phyloP scores from a whole-genome alignment of 116 monocot species.

The Papilionanthe hybrid region DNA sequence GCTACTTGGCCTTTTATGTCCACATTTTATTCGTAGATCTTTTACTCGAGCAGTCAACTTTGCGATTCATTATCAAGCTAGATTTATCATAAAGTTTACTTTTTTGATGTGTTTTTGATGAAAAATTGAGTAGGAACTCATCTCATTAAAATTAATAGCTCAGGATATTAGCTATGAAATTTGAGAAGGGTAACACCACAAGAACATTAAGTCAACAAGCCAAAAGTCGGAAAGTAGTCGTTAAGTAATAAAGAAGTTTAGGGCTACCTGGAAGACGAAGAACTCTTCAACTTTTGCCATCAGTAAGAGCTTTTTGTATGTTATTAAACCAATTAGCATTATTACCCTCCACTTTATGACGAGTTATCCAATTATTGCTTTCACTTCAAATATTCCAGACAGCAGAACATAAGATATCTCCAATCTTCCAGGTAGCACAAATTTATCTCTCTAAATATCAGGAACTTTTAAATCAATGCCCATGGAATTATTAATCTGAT shows the following conservation, averaged over 20 bases:
- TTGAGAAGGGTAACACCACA: too few species aligned
- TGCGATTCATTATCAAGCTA: background rate
- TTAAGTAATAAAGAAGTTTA: too few species aligned
- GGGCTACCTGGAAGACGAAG: too few species aligned
- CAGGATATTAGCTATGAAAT: too few species aligned
- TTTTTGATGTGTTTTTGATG: background rate
- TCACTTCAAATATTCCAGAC: background rate
- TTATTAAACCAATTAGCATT: too few species aligned
- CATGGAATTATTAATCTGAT: background rate
- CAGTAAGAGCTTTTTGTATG: too few species aligned
- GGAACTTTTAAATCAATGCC: background rate
- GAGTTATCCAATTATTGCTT: too few species aligned
- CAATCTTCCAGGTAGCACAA: background rate
- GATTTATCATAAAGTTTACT: background rate
- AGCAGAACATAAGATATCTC: background rate
- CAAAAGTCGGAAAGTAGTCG: too few species aligned
- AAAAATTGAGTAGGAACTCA: background rate
- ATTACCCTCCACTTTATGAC: too few species aligned
- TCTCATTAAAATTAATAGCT: background rate
- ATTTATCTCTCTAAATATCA: background rate
- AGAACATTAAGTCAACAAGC: too few species aligned
- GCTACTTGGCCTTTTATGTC: background rate
- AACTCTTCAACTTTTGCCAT: too few species aligned
- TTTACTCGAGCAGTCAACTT: background rate
- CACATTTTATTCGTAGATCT: background rate